Percentiles rank a stretch among this genome's conserved stretches.
phyloP scores from a whole-genome alignment of 371 early-diverging fungal species.

The Rhizopus stolonifer region DNA sequence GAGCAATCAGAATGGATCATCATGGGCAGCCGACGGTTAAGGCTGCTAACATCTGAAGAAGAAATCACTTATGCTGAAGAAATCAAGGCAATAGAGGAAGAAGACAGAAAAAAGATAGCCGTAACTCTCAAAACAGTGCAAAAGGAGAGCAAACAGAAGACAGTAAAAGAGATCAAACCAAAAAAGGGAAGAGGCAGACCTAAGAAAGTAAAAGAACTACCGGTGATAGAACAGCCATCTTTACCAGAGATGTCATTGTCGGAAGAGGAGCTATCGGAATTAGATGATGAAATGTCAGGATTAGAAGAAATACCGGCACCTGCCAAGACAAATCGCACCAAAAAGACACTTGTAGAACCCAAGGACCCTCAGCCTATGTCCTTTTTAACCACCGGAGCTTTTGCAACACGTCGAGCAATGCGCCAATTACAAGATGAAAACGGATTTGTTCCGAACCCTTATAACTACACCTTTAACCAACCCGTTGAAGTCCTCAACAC shows the following conservation, averaged over 20 bases:
- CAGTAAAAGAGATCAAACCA: not conserved
- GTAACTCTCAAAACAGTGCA: not conserved
- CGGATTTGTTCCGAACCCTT: slow-evolving; percentile 49
- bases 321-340: not conserved
- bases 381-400: slow-evolving; percentile 46
- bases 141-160: not conserved
- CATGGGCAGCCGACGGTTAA: slow-evolving; percentile 38
- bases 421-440: slow-evolving; percentile 42
- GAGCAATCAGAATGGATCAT: slow-evolving; percentile 38
- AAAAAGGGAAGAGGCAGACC: slow-evolving; percentile 15
- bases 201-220: not conserved
- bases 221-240: not conserved
- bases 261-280: too few species aligned
- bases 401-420: slow-evolving; percentile 47
- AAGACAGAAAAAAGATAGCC: slow-evolving; percentile 2
- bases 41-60: slow-evolving; percentile 31
- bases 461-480: slow-evolving; percentile 35
- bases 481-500: slow-evolving; percentile 41
- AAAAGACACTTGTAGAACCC: not conserved
- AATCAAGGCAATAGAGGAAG: slow-evolving; percentile 4
- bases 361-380: not conserved
- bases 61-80: slow-evolving; percentile 9
- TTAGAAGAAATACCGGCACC: not conserved
- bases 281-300: too few species aligned
- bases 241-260: not conserved